Evolutionary conservation across 345 rosid genomes (phyloP).

Genomic region (Linum lewisii): DNA sequence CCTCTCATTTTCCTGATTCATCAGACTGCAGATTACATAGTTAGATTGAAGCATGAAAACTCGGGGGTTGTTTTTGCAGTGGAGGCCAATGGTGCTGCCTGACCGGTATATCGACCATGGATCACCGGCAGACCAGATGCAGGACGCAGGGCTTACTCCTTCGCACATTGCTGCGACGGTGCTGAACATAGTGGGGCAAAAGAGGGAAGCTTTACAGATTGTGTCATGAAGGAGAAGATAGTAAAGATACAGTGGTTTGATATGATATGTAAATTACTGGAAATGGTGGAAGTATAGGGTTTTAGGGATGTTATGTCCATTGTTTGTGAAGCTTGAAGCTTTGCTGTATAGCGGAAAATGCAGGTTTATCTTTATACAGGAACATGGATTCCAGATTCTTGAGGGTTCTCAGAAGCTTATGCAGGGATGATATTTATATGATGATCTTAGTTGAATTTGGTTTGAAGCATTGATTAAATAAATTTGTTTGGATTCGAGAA

Average conservation of each 20-base stretch:
- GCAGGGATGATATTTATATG: no score
- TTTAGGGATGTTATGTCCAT: no score
- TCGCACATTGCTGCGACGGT: conserved; percentile 85
- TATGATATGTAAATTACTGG: no score
- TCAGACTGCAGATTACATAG: neutral
- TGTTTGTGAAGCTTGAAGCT: neutral
- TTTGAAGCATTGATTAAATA: no score
- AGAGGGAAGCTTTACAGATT: conserved; percentile 49
- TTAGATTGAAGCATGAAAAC: neutral
- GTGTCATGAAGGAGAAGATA: conserved; percentile 24
- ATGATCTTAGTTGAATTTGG: no score
- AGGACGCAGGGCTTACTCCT: conserved; percentile 74
- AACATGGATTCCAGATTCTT: no score
- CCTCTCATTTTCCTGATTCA: neutral
- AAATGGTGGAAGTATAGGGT: no score
- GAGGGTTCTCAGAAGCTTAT: no score
- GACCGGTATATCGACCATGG: conserved; percentile 80
- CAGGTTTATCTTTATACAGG: neutral
- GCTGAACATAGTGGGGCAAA: conserved; percentile 51
- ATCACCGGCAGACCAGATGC: conserved; percentile 59
- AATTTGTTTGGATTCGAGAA: no score
- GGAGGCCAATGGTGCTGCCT: conserved; percentile 82
- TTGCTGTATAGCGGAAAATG: neutral
- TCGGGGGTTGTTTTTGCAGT: conserved; percentile 36
- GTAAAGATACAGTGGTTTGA: conserved; percentile 1